These are phyloP conservation scores for Paecilomyces formosus DNA, from an alignment of 2,329 filamentous ascomycete species.

Conservation along the genomic window DNA sequence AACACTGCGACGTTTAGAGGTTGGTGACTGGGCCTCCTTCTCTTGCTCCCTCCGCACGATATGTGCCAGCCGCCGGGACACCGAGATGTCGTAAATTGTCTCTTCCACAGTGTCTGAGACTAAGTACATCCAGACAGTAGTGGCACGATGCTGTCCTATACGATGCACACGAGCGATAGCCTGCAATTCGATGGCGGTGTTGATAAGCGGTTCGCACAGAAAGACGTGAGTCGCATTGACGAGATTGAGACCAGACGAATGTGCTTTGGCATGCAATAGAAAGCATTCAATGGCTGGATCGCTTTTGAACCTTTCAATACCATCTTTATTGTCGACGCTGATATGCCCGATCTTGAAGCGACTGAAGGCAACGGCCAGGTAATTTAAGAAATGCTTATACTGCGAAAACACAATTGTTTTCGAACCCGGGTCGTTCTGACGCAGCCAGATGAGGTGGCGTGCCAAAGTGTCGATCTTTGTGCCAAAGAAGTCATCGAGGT, in stretches of 20 bases:
- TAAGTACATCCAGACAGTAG: slow-evolving; percentile 92
- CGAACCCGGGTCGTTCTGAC: slow-evolving; percentile 72
- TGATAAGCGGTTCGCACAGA: slow-evolving; percentile 86
- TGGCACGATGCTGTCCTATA: slow-evolving; percentile 81
- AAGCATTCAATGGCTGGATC: slow-evolving; percentile 73
- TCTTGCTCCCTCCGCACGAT: slow-evolving; percentile 47
- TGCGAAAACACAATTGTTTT: slow-evolving; percentile 96
- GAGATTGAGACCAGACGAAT: slow-evolving; percentile 82
- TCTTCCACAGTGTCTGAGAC: slow-evolving; percentile 88
- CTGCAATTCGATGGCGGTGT: slow-evolving; percentile 88
- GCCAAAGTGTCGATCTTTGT: slow-evolving; percentile 83
- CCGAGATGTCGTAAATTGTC: slow-evolving; percentile 81
- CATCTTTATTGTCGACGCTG: slow-evolving; percentile 60
- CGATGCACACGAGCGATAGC: slow-evolving; percentile 91
- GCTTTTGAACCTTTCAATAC: slow-evolving; percentile 68
- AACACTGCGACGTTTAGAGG: slow-evolving; percentile 23
- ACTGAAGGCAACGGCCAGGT: slow-evolving; percentile 63
- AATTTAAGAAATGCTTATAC: slow-evolving; percentile 70
- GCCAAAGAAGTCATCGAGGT: slow-evolving; percentile 67
- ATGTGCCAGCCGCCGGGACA: slow-evolving; percentile 69
- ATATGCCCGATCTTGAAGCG: slow-evolving; percentile 66
- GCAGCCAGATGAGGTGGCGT: slow-evolving; percentile 78
- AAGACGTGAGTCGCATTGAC: slow-evolving; percentile 93
- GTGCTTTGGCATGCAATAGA: slow-evolving; percentile 78
- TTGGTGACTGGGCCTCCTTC: slow-evolving; percentile 19